These are phyloP conservation scores for Houttuynia cordata DNA, from an alignment of 164 flowering plant genomes.

Conservation along the genomic window DNA sequence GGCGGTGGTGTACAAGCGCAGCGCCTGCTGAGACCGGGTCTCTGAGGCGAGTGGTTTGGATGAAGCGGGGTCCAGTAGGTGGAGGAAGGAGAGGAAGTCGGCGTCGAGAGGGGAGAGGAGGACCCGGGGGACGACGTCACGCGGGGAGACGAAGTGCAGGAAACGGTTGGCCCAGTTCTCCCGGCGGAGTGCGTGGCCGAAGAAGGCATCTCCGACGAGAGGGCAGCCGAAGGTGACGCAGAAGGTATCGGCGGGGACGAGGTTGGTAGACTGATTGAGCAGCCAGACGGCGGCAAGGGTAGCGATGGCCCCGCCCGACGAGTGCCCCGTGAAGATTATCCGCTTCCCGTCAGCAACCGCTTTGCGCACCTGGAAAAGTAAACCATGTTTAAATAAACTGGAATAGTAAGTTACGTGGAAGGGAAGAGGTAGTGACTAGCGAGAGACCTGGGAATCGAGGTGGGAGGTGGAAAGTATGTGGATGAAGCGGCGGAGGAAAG, in stretches of 20 bases:
- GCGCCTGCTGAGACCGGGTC: conserved; percentile 9
- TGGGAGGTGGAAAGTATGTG: conserved; percentile 9
- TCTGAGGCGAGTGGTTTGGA: not conserved
- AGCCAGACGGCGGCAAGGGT: conserved; percentile 56
- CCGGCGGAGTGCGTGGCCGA: conserved; percentile 56
- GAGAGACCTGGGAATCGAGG: conserved; percentile 32
- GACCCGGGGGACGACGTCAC: conserved; percentile 63
- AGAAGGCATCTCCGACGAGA: conserved; percentile 39
- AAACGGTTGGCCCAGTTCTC: conserved; percentile 56
- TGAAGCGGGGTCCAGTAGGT: conserved; percentile 26
- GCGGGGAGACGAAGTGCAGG: conserved; percentile 39
- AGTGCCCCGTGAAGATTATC: conserved; percentile 70
- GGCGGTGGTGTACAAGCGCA: conserved; percentile 22
- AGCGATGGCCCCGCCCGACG: conserved; percentile 62
- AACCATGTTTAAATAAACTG: too few relatives aligned
- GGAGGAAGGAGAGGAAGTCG: conserved; percentile 19
- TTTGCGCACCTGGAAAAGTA: conserved; percentile 32
- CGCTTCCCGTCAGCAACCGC: conserved; percentile 32
- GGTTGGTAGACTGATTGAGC: conserved; percentile 27
- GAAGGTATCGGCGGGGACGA: conserved; percentile 8
- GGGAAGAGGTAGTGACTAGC: too few relatives aligned
- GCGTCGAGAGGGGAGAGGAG: conserved; percentile 31
- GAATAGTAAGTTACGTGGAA: too few relatives aligned
- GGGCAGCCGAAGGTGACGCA: conserved; percentile 85
- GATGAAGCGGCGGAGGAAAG: conserved; percentile 28